A percentile compares a stretch with the other conserved stretches of the same genome.
These are phyloP conservation scores for Vigna angularis DNA, from an alignment of 306 rosid species.

Conservation along the genomic window DNA sequence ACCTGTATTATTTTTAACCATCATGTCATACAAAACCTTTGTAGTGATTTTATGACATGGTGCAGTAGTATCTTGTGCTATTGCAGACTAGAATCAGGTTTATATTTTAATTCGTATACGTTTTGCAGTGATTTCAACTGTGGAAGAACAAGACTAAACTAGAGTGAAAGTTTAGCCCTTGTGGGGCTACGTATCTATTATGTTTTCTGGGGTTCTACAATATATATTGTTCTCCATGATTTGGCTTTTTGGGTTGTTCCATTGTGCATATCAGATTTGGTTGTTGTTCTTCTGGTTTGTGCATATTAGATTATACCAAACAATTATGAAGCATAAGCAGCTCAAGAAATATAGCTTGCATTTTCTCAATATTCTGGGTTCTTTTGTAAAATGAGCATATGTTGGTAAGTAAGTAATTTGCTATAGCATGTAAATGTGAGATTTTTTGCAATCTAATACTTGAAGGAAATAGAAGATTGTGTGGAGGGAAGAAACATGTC, in stretches of 20 bases:
- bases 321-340: neutral
- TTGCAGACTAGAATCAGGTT: neutral
- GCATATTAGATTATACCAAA: constrained; percentile 8
- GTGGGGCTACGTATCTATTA: neutral
- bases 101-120: neutral
- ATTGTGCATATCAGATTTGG: constrained; percentile 27
- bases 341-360: neutral
- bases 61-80: neutral
- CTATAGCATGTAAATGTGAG: constrained; percentile 15
- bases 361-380: neutral
- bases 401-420: constrained; percentile 12
- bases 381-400: neutral
- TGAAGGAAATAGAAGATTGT: neutral
- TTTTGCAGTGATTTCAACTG: neutral
- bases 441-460: neutral
- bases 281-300: constrained; percentile 4
- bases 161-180: neutral
- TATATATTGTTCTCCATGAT: constrained; percentile 6
- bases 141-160: too few relatives aligned
- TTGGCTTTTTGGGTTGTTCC: neutral
- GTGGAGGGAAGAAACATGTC: neutral
- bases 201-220: neutral
- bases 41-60: constrained; percentile 3
- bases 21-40: neutral
- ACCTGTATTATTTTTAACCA: neutral